These are phyloP conservation scores for Thermochaetoides dissita DNA, from an alignment of 2,329 filamentous ascomycete species.

Conservation along the genomic window DNA sequence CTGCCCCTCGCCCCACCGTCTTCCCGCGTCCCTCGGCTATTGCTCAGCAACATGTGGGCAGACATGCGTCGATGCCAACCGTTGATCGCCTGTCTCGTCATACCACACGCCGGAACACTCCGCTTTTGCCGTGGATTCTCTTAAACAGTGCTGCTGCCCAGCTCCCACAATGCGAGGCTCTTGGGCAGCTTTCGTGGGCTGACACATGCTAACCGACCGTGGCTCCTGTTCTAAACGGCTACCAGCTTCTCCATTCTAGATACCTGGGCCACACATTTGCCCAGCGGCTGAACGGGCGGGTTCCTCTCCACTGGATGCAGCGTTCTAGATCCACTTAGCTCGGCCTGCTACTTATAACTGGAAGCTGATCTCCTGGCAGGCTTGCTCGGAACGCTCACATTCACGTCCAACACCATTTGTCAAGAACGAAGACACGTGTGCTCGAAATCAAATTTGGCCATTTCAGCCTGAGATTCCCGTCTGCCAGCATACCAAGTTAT, in stretches of 20 bases:
- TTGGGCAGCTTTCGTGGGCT: neutral
- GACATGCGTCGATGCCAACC: conserved; percentile 2
- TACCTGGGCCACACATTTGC: neutral
- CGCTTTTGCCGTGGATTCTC: neutral
- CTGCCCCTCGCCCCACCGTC: neutral
- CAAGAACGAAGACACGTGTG: too few relatives aligned
- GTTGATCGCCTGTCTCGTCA: conserved; percentile 2
- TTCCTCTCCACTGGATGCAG: neutral
- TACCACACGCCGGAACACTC: conserved; percentile 10
- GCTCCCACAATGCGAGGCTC: too few relatives aligned
- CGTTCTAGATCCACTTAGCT: neutral
- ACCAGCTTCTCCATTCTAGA: neutral
- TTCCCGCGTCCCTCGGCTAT: conserved; percentile 3
- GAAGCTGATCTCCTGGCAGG: too few relatives aligned
- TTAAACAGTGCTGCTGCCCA: neutral
- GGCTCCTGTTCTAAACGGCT: neutral
- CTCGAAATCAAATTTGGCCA: too few relatives aligned
- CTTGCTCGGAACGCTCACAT: too few relatives aligned
- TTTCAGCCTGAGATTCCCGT: neutral
- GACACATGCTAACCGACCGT: neutral
- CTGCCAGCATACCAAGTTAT: neutral
- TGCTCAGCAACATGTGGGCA: conserved; percentile 5
- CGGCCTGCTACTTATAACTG: too few relatives aligned
- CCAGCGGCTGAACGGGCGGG: too few relatives aligned
- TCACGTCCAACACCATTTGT: too few relatives aligned